Conservation (phyloP, 345 rosid genomes). For the Syzygium aromaticum region DNA sequence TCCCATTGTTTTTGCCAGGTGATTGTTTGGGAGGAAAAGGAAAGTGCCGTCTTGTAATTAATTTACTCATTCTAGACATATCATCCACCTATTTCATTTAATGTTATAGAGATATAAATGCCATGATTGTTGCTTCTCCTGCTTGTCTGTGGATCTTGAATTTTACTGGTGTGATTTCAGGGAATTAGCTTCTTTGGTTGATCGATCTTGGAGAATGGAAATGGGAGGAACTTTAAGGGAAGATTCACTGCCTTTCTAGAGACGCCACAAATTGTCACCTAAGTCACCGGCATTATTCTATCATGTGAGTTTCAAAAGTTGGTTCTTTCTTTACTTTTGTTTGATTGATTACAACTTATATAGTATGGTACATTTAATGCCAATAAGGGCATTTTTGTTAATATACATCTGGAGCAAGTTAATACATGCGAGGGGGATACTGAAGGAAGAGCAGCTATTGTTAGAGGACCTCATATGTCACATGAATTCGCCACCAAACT, state of each 20-base stretch:
- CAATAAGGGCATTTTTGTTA: not conserved
- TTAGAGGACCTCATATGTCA: not conserved
- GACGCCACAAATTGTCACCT: not conserved
- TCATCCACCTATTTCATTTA: not conserved
- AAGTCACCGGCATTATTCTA: not conserved
- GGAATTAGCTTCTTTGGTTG: conserved; percentile 67
- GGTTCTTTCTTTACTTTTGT: conserved; percentile 17
- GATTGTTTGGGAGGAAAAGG: not conserved
- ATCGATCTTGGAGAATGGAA: conserved; percentile 89
- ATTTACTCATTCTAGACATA: not conserved
- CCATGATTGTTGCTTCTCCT: not conserved
- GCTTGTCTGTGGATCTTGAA: not conserved
- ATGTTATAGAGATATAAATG: not conserved
- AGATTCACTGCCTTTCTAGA: conserved; percentile 39
- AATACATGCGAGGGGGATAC: not conserved
- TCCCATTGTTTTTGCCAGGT: not conserved
- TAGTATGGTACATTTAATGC: not conserved
- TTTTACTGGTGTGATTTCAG: conserved; percentile 21
- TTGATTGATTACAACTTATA: not conserved
- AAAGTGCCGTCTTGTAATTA: not conserved
- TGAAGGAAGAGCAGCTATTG: not conserved
- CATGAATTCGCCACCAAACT: not conserved
- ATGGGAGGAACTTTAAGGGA: conserved; percentile 70
- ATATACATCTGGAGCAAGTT: not conserved
- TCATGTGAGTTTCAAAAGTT: not conserved